Evolutionary conservation across 345 rosid species (phyloP).

Genomic region (Xanthoceras sorbifolium): DNA sequence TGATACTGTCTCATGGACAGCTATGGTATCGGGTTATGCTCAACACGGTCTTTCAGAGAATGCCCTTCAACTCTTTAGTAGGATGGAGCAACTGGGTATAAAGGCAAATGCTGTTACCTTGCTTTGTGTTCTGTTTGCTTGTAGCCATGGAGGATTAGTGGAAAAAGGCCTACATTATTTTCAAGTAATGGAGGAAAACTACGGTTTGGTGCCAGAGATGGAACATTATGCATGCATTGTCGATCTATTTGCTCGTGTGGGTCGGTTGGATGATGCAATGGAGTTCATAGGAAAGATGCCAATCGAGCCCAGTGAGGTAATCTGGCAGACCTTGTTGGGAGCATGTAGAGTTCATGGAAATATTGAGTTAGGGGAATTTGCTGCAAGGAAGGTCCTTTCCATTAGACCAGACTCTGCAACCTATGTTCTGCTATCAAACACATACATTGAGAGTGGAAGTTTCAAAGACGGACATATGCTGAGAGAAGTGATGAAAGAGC

Average conservation of each 20-base stretch:
- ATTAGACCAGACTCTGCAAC: slow-evolving; percentile 42
- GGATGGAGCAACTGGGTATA: slow-evolving; percentile 35
- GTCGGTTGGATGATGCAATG: slow-evolving; percentile 55
- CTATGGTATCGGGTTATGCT: slow-evolving; percentile 58
- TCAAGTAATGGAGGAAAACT: slow-evolving; percentile 38
- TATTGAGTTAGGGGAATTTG: slow-evolving; percentile 50
- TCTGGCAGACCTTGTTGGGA: slow-evolving; percentile 63
- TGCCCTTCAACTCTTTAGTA: slow-evolving; percentile 44
- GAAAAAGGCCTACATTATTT: slow-evolving; percentile 56
- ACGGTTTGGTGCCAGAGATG: slow-evolving; percentile 41
- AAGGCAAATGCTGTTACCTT: slow-evolving; percentile 62
- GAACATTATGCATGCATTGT: slow-evolving; percentile 70
- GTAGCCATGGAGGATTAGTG: slow-evolving; percentile 65
- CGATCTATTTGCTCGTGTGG: slow-evolving; percentile 65
- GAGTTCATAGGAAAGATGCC: slow-evolving; percentile 53
- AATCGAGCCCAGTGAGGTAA: slow-evolving; percentile 43
- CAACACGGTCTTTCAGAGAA: slow-evolving; percentile 54
- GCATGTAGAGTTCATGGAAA: slow-evolving; percentile 63
- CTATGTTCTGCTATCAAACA: slow-evolving; percentile 55
- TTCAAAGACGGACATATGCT: slow-evolving; percentile 37
- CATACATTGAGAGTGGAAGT: slow-evolving; percentile 49
- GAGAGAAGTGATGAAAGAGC: slow-evolving; percentile 43
- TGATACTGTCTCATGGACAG: slow-evolving; percentile 58
- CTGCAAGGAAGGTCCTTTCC: slow-evolving; percentile 48
- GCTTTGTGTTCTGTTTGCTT: slow-evolving; percentile 57